Evolutionary conservation across 2,329 filamentous ascomycete genomes (phyloP).

Genomic region (Aspergillus sp.): DNA sequence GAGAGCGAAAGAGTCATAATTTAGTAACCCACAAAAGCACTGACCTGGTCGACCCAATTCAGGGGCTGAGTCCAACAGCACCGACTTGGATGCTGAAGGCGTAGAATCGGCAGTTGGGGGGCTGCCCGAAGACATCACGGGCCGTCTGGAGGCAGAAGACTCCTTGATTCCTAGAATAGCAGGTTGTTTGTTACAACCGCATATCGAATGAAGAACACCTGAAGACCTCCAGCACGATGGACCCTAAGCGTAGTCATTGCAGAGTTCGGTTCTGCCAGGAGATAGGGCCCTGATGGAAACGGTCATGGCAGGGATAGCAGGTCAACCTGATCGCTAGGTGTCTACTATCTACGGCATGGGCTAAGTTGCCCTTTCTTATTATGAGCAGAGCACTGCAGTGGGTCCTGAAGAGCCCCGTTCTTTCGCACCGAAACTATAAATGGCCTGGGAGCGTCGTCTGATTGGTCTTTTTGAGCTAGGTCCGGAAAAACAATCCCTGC

Average conservation of each 20-base stretch:
- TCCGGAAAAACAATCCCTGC: not conserved
- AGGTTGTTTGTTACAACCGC: slow-evolving; percentile 7
- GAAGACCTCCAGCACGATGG: slow-evolving; percentile 3
- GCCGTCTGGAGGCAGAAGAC: not conserved
- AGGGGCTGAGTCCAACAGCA: slow-evolving; percentile 5
- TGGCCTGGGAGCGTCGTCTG: not conserved
- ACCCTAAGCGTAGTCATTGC: slow-evolving; percentile 6
- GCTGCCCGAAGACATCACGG: slow-evolving; percentile 14
- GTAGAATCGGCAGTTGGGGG: slow-evolving; percentile 11
- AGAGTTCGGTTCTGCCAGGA: not conserved
- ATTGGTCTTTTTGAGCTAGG: slow-evolving; percentile 6
- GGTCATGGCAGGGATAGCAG: too few relatives aligned
- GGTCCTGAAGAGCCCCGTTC: slow-evolving; percentile 7
- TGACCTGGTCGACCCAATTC: slow-evolving; percentile 13
- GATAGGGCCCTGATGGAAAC: too few relatives aligned
- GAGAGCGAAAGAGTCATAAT: not conserved
- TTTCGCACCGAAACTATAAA: slow-evolving; percentile 10
- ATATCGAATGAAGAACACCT: slow-evolving; percentile 7
- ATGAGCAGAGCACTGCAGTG: slow-evolving; percentile 4
- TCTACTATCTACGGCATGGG: slow-evolving; percentile 1
- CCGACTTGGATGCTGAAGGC: slow-evolving; percentile 6
- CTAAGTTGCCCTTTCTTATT: slow-evolving; percentile 2
- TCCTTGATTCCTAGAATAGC: slow-evolving; percentile 1
- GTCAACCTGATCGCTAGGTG: too few relatives aligned
- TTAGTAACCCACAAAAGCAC: slow-evolving; percentile 1